Base-by-base conservation (phyloP, 345 rosid species). In the Populus davidiana region DNA sequence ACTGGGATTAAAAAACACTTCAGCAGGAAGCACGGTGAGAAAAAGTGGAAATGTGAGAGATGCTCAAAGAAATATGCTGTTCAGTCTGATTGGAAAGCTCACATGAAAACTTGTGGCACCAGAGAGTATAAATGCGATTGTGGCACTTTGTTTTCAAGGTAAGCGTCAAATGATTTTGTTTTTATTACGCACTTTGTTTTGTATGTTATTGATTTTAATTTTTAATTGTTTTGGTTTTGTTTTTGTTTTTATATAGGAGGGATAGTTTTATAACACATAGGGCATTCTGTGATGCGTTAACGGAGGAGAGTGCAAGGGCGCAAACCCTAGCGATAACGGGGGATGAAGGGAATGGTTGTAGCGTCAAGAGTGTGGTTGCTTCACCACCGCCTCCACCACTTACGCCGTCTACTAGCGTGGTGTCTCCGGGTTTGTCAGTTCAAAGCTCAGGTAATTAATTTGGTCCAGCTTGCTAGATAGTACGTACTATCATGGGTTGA, bases 1-100 rank as follows among this genome's bases (percentile, higher is more conserved):
- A 92, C 94, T n/a, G 97, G 94, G 11, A 90, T 92, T 78, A 92
- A 92, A 83, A 92, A 92, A 75, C 96, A 92, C 84, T 92, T 87
- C 75, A 84, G 85, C 80, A 82, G 96, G 74, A 92, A 92, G 78
- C 97, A 92, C 75, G 91, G 94, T 20, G 97, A 92, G 87, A 92
- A 89, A 83, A 92, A 88, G 75, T 92, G 91, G 90, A 92, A 92
- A 86, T 92, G 97, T 67, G 94, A 92, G 79, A 82, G 91, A 69
- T 92, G 97, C 85, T 82, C 91, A 6, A 91, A 91, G 85, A 91
- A 88, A 78, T 91, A 91, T 81, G 96, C 96, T 2, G 96, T 91
- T 6, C 90, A 86, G 78, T 92, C 97, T 38, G 97, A 92, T 80
- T 90, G 92, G 90, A 92, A 90, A 64, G 94, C 97, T n/a, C 97